phyloP scores from a whole-genome alignment of 805 yeast genomes.

The Cyberlindnera euphorbiae region DNA sequence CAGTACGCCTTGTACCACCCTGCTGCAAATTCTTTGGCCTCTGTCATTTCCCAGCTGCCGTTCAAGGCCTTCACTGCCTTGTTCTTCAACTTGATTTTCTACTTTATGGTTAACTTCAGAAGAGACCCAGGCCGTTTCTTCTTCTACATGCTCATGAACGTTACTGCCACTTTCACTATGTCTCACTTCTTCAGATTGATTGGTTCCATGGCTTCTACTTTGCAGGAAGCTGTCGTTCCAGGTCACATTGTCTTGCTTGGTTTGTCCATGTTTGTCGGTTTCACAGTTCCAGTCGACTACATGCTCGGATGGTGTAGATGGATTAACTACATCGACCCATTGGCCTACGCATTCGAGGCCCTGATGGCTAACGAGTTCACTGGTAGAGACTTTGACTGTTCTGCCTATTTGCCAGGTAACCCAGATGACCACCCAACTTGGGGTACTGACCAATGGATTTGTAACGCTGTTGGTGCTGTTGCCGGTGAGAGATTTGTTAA shows the following conservation, averaged over 20 bases:
- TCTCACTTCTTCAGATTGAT: conserved; percentile 51
- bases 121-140: conserved; percentile 53
- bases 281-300: conserved; percentile 49
- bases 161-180: conserved; percentile 46
- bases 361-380: conserved; percentile 54
- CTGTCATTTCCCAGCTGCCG: conserved; percentile 56
- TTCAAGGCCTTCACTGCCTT: conserved; percentile 39
- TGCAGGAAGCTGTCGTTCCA: conserved; percentile 56
- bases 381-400: conserved; percentile 41
- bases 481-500: conserved; percentile 45
- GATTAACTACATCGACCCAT: conserved; percentile 57
- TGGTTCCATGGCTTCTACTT: conserved; percentile 43
- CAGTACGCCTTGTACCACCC: conserved; percentile 56
- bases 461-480: conserved; percentile 52
- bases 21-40: conserved; percentile 59
- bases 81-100: conserved; percentile 43
- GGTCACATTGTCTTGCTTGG: conserved; percentile 46
- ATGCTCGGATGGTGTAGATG: conserved; percentile 65
- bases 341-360: conserved; percentile 54
- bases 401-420: conserved; percentile 43
- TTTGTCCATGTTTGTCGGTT: conserved; percentile 50
- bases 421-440: conserved; percentile 24
- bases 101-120: conserved; percentile 51
- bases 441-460: conserved; percentile 34
- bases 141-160: conserved; percentile 41